phyloP scores from a whole-genome alignment of 1,139 yeast genomes.

The Protomyces inouyei region DNA sequence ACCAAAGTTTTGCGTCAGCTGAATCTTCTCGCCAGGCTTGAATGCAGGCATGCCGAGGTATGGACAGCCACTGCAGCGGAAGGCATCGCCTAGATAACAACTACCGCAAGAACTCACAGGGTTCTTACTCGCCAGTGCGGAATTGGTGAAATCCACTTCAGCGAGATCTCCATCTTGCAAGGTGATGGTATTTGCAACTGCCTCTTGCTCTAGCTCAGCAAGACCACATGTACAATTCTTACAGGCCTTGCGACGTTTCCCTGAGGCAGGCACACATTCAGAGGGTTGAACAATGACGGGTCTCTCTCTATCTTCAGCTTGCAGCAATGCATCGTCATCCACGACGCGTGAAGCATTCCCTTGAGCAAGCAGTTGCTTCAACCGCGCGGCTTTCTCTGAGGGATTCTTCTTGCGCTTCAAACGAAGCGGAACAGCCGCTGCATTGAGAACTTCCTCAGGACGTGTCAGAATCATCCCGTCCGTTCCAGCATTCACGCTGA shows the following conservation, averaged over 20 bases:
- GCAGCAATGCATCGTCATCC: conserved; percentile 49
- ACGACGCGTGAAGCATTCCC: conserved; percentile 37
- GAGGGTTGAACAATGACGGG: conserved; percentile 43
- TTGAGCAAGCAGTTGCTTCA: conserved; percentile 36
- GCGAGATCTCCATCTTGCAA: conserved; percentile 59
- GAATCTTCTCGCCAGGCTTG: conserved; percentile 72
- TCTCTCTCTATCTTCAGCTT: conserved; percentile 37
- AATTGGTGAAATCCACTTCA: conserved; percentile 79
- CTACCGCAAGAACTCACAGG: conserved; percentile 90
- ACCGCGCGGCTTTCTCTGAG: conserved; percentile 30
- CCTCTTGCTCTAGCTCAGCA: conserved; percentile 54
- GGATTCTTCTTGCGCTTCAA: conserved; percentile 5
- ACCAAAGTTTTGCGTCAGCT: conserved; percentile 26
- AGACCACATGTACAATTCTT: conserved; percentile 97
- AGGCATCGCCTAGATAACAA: conserved; percentile 95
- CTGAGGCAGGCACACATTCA: conserved; percentile 45
- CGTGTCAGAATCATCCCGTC: conserved; percentile 22
- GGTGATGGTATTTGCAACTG: conserved; percentile 46
- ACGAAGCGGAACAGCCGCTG: conserved; percentile 15
- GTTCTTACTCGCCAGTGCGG: conserved; percentile 65
- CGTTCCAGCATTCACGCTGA: conserved; percentile 6
- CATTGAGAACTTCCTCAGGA: neutral
- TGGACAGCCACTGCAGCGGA: conserved; percentile 97
- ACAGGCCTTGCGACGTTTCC: conserved; percentile 63
- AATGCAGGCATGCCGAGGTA: conserved; percentile 94